Base-by-base conservation (phyloP, 1,284 basidiomycete species). In the Chalciporus sp. region DNA sequence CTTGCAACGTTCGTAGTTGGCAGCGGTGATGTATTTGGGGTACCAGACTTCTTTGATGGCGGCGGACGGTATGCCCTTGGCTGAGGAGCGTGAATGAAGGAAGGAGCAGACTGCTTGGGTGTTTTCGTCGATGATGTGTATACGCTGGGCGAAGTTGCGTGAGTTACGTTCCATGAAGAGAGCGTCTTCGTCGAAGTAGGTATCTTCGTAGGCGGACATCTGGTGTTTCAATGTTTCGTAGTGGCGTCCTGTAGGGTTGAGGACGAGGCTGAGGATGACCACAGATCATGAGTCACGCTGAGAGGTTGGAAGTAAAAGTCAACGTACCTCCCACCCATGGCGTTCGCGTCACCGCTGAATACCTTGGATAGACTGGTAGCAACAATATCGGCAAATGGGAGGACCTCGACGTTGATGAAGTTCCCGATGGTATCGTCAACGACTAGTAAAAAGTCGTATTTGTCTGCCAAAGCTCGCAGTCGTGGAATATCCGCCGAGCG, bases 151-250 rank as follows among this genome's bases (percentile, higher is more conserved):
- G 76, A 98, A 98, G 74, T 98, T 88, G 49, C 96, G 92, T 19
- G 94, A 97, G 74, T 99, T 99, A 61, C 96, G 90, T 71, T 99
- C 96, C 88, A 99, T 92, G 77, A 90, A 98, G 51, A 98, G 86
- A 31, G 94, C 94, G 68, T 99, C 97, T 72, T 96, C 92, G 65
- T 85, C 82, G 67, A 90, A 98, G 74, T 93, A 97, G 26, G 78
- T 78, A 68, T 99, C 96, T 71, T 97, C 92, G 72, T 90, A 98
- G 4, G 72, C 77, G n/a, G 73, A 63, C 60, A 95, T 74, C 43
- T 83, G 74, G 0, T 70, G 64, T 63, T 90, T 92, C 44, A 99
- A 81, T 0, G 72, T 57, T 0, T 69, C 49, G 64, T 95, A 95
- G 62, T 91, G 82, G 2, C 76, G 80, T 1, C 85, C 78, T 61